These are phyloP conservation scores for Vitis amurensis DNA, from an alignment of 164 flowering plant species.

Conservation along the genomic window DNA sequence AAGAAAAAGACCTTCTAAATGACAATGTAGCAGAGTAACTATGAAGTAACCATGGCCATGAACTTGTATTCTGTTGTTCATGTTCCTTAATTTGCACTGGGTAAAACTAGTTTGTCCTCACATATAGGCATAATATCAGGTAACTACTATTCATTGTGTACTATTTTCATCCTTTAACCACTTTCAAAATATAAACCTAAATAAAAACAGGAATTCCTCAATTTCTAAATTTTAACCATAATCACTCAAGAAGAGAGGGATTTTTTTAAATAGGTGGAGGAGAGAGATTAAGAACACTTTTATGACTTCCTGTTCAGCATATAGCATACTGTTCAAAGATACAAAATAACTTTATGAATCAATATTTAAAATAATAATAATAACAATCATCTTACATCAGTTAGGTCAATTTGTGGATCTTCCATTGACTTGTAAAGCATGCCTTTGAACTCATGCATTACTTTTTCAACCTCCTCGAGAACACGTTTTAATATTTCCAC, in stretches of 20 bases:
- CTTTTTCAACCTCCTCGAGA: slow-evolving; percentile 98
- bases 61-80: not conserved
- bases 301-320: not conserved
- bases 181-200: too few relatives aligned
- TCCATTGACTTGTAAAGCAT: slow-evolving; percentile 96
- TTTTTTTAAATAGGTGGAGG: too few relatives aligned
- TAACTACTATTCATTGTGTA: not conserved
- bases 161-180: too few relatives aligned
- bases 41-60: not conserved
- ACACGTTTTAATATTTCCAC: slow-evolving; percentile 96
- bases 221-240: too few relatives aligned
- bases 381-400: slow-evolving; percentile 51
- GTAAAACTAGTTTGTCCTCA: not conserved
- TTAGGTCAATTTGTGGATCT: slow-evolving; percentile 86
- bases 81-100: too few relatives aligned
- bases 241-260: too few relatives aligned
- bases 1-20: not conserved
- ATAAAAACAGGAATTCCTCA: too few relatives aligned
- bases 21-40: not conserved
- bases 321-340: too few relatives aligned
- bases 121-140: not conserved
- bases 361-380: not conserved
- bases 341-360: too few relatives aligned
- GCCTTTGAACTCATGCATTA: slow-evolving; percentile 94
- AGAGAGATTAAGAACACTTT: not conserved